Percentiles rank a stretch among this genome's conserved stretches.
These are phyloP conservation scores for Salix caprea DNA, from an alignment of 345 rosid species.

Conservation along the genomic window DNA sequence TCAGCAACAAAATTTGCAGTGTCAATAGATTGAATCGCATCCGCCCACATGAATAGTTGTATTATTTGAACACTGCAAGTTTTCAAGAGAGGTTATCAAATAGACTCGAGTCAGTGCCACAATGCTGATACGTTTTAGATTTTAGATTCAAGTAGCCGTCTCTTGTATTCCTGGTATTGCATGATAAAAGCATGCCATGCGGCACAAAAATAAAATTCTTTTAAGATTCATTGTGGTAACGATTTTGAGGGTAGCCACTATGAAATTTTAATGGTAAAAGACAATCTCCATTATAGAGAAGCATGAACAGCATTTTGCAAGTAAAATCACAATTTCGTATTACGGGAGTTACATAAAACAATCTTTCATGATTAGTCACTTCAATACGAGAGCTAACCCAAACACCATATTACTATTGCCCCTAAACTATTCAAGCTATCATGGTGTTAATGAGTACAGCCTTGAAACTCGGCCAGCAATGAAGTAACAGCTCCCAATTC, in stretches of 20 bases:
- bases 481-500: conserved; percentile 16
- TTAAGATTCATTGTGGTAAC: not conserved
- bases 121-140: not conserved
- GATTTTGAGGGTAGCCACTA: not conserved
- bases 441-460: conserved; percentile 12
- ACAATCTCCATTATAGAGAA: not conserved
- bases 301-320: not conserved
- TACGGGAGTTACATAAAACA: not conserved
- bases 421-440: not conserved
- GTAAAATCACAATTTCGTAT: not conserved
- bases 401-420: conserved; percentile 2
- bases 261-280: not conserved
- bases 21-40: no score
- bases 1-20: no score
- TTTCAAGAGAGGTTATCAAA: no score
- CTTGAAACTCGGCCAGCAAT: conserved; percentile 10
- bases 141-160: not conserved
- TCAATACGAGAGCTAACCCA: conserved; percentile 2
- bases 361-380: not conserved
- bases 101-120: conserved; percentile 34
- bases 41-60: no score
- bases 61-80: no score
- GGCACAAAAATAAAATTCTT: not conserved
- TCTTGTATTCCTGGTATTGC: no score
- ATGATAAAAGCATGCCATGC: not conserved